Conservation (phyloP, 164 flowering plant species). For the Annona squamosa region DNA sequence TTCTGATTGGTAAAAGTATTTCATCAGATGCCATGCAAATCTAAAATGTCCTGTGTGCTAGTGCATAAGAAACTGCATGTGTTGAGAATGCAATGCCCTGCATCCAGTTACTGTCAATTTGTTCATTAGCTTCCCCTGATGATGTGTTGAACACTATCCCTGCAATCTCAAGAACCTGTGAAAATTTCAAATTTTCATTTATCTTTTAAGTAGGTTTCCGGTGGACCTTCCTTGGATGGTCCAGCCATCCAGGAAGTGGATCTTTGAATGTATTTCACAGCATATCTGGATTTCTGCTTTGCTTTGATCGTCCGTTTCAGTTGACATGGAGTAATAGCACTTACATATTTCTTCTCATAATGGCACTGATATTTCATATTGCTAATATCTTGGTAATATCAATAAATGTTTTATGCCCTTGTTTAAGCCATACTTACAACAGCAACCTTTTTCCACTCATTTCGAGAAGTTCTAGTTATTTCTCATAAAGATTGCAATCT, state of each 20-base stretch:
- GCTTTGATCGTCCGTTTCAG: not conserved
- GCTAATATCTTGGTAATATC: no score
- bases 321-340: not conserved
- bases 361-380: not conserved
- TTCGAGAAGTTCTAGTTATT: no score
- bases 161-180: not conserved
- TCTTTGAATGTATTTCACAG: not conserved
- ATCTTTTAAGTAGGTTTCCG: not conserved
- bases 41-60: not conserved
- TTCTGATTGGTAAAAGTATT: not conserved
- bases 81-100: not conserved
- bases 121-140: not conserved
- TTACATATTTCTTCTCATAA: not conserved
- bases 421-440: no score
- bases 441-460: no score
- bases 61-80: not conserved
- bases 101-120: not conserved
- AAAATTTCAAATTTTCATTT: not conserved
- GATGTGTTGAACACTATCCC: not conserved
- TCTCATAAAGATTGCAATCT: no score
- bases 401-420: no score
- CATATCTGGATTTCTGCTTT: not conserved
- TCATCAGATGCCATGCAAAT: not conserved
- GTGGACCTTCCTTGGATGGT: not conserved
- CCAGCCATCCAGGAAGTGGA: not conserved